Conservation (phyloP, 2,329 filamentous ascomycete species). For the Trichoderma harzianum region DNA sequence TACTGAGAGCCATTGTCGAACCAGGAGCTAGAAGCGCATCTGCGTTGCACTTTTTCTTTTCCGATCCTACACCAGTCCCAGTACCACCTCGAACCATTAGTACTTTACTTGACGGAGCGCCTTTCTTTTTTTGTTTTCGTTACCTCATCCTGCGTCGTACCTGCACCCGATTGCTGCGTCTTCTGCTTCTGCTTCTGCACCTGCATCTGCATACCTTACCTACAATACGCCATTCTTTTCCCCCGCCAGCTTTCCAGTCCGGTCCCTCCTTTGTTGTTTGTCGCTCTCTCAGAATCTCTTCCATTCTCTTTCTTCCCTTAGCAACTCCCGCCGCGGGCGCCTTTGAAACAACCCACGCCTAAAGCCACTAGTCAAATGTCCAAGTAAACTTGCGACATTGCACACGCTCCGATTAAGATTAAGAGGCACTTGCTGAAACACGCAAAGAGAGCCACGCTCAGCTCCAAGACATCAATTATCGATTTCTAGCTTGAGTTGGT, state of each 20-base stretch:
- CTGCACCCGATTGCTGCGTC: background rate
- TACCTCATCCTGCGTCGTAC: background rate
- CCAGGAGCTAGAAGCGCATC: background rate
- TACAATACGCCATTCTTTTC: background rate
- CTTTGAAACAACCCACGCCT: conserved; percentile 6
- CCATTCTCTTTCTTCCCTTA: background rate
- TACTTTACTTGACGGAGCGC: conserved; percentile 11
- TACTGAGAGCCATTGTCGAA: background rate
- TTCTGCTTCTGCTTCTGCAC: background rate
- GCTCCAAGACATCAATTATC: background rate
- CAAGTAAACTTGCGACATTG: conserved; percentile 8
- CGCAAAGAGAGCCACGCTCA: conserved; percentile 7
- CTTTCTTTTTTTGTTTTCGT: conserved; percentile 4
- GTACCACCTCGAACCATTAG: background rate
- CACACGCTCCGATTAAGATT: conserved; percentile 5
- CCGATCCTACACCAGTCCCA: background rate
- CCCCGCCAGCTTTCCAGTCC: background rate
- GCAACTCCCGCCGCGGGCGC: background rate
- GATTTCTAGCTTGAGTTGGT: background rate
- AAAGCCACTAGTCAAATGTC: conserved; percentile 6
- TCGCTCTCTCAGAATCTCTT: background rate
- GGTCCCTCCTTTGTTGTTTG: background rate
- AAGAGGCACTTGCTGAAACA: conserved; percentile 15
- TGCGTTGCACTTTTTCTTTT: conserved; percentile 9
- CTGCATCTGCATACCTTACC: background rate